Evolutionary conservation across 176 grass and related monocot species (phyloP), one percentile per base, ranked within the genome.

Genomic region (Cocos nucifera): DNA sequence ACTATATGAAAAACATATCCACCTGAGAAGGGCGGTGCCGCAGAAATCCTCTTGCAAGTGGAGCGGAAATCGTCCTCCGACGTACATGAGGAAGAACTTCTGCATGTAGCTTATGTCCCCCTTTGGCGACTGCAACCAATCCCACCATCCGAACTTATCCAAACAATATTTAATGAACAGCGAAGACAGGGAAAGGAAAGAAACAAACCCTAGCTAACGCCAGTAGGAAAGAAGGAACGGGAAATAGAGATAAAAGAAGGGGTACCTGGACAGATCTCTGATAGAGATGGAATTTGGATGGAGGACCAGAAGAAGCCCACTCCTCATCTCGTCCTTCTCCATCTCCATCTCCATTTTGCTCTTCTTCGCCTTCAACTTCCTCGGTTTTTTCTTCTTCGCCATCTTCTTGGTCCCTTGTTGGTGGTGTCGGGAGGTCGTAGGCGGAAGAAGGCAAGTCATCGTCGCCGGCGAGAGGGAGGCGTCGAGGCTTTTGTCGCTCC

Each of bases 1-100:
- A 44, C 0, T 9, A 44, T 44, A 44, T 61, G 5, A 28, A 4
- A 32, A 19, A 26, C 15, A 24, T 44, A 44, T 44, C 35, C 10
- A 92, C 87, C 84, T 88, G 78, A 97, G 84, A 73, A 97, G 81
- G 69, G 84, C 81, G 3, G 87, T 97, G 65, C 93, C 87, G 58
- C 84, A 97, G 78, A 97, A 91, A 69, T 97, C 93, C 66, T 97
- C 87, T 76, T 92, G 87, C 51, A 92, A 62, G 75, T 83, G 84
- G 21, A 92, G 70, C 54, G 93, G 87, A 55, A 74, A 62, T 26
- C 93, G 75, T 4, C 87, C 87, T 1, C 87, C 87, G 7, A 85
- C 60, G n/a, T 91, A 97, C 79, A 88, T 97, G 51, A 92, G 64
- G 22, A 91, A 97, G 78, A 97, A 92, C 58, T 97, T 92, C 23